Percentiles rank a stretch among this genome's conserved stretches.
Conservation (phyloP, 2,329 filamentous ascomycete genomes). For the Fusarium ambrosium region DNA sequence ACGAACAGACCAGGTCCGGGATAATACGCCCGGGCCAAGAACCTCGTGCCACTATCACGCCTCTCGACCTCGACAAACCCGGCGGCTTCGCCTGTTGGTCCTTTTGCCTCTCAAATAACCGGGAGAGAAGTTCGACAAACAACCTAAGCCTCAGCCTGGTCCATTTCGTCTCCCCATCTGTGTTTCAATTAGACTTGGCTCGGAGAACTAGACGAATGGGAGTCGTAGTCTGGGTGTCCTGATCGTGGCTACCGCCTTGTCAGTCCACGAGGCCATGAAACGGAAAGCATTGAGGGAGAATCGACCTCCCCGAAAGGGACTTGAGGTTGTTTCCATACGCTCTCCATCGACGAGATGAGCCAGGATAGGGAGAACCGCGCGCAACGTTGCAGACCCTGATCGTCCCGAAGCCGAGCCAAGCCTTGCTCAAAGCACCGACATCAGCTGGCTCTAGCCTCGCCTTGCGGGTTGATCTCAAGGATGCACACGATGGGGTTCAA, state of each 20-base stretch:
- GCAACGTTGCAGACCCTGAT: conserved; percentile 1
- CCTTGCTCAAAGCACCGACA: background rate
- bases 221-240: background rate
- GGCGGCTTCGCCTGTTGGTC: conserved; percentile 1
- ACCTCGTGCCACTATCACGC: conserved; percentile 19
- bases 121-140: background rate
- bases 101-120: background rate
- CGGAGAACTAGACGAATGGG: background rate
- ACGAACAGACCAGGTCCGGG: background rate
- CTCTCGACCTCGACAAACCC: background rate
- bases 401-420: background rate
- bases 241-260: background rate
- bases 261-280: conserved; percentile 1
- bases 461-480: background rate
- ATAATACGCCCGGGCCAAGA: conserved; percentile 7
- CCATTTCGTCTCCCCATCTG: background rate
- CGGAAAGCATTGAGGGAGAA: background rate
- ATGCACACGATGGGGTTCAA: background rate
- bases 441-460: background rate
- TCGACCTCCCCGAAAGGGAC: background rate
- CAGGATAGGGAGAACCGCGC: background rate
- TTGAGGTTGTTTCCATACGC: background rate
- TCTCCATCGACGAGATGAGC: background rate
- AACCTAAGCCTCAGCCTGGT: conserved; percentile 5
- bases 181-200: conserved; percentile 9